phyloP scores from a whole-genome alignment of 306 rosid species.

The Pachyrhizus erosus region DNA sequence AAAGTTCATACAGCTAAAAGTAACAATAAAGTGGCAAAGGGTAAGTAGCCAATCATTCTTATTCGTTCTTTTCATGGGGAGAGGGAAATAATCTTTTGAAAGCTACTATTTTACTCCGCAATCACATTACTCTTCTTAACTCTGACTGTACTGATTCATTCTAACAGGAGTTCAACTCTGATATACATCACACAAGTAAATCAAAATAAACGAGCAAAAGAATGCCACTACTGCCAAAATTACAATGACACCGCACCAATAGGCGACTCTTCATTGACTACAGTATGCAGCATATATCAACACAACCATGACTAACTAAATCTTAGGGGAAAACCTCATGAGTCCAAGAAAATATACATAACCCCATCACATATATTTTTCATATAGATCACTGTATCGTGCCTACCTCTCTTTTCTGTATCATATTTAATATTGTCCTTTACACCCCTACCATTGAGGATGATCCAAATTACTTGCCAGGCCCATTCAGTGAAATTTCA shows the following conservation, averaged over 20 bases:
- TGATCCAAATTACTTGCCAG: conserved; percentile 49
- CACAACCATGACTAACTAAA: conserved; percentile 69
- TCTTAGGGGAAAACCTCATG: conserved; percentile 59
- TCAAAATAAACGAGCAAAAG: conserved; percentile 44
- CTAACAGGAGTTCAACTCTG: conserved; percentile 60
- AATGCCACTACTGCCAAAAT: conserved; percentile 83
- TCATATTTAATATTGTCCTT: conserved; percentile 54
- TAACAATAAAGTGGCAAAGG: conserved; percentile 17
- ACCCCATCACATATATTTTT: conserved; percentile 59
- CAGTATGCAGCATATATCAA: conserved; percentile 67
- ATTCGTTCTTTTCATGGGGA: conserved; percentile 27
- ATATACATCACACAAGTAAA: conserved; percentile 61
- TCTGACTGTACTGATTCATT: conserved; percentile 56
- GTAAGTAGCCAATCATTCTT: conserved; percentile 35
- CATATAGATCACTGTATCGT: conserved; percentile 51
- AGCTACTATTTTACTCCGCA: conserved; percentile 52
- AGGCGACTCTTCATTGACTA: conserved; percentile 58
- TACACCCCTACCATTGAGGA: conserved; percentile 64
- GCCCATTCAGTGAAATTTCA: conserved; percentile 46
- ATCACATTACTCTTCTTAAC: conserved; percentile 66
- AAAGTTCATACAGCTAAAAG: conserved; percentile 28
- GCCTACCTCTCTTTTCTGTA: conserved; percentile 60
- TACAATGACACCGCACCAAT: conserved; percentile 70
- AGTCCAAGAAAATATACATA: conserved; percentile 73
- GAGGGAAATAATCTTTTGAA: conserved; percentile 39